Conservation (phyloP, 495 filamentous ascomycete genomes). For the Thozetella sp. region DNA sequence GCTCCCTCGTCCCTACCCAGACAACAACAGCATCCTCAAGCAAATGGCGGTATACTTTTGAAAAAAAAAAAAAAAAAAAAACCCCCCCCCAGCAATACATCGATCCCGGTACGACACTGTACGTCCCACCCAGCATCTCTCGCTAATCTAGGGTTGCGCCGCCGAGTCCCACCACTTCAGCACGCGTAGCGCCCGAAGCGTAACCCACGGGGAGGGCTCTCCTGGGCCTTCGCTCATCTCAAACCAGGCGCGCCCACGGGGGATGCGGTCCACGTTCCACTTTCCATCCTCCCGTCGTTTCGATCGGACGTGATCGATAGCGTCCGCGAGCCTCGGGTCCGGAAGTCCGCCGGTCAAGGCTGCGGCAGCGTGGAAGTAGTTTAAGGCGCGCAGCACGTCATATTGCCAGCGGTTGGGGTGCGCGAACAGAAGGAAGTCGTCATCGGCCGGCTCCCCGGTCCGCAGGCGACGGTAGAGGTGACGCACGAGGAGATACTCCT, state of each 20-base stretch:
- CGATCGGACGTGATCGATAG: slow-evolving; percentile 3
- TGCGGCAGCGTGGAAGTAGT: not conserved
- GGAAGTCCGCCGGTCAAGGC: not conserved
- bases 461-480: slow-evolving; percentile 2
- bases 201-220: not conserved
- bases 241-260: not conserved
- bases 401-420: not conserved
- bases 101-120: too few relatives aligned
- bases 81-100: too few relatives aligned
- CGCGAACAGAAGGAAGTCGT: not conserved
- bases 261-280: not conserved
- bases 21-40: too few relatives aligned
- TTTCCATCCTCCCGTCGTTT: not conserved
- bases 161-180: slow-evolving; percentile 6
- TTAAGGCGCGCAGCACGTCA: slow-evolving; percentile 1
- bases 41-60: too few relatives aligned
- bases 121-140: too few relatives aligned
- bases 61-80: too few relatives aligned
- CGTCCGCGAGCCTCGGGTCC: not conserved
- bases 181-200: slow-evolving; percentile 2
- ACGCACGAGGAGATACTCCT: slow-evolving; percentile 3
- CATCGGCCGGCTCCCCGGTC: slow-evolving; percentile 1
- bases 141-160: too few relatives aligned
- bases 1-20: too few relatives aligned
- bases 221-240: not conserved